Percentiles rank a stretch among this genome's conserved stretches.
Conservation (phyloP, 2,329 filamentous ascomycete genomes). For the Fusarium compactum region DNA sequence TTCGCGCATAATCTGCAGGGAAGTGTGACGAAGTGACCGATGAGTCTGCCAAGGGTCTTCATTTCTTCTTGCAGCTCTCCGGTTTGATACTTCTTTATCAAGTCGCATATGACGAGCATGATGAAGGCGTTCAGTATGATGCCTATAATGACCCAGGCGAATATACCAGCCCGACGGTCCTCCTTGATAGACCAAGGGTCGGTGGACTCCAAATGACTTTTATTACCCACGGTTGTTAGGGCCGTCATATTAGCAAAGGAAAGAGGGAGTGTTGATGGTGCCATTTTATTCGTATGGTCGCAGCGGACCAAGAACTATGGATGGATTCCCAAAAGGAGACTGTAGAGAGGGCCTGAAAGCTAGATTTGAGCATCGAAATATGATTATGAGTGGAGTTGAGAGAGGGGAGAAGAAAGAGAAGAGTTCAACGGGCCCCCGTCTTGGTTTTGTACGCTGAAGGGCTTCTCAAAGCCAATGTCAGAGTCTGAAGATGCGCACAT, state of each 20-base stretch:
- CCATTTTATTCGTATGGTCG: background rate
- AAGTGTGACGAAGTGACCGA: background rate
- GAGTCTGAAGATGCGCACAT: background rate
- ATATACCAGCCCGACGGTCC: conserved; percentile 1
- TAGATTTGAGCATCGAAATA: background rate
- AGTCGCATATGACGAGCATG: conserved; percentile 27
- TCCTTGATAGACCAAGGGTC: conserved; percentile 6
- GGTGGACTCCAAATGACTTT: background rate
- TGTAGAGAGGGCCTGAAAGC: background rate
- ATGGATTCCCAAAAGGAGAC: background rate
- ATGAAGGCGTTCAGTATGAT: conserved; percentile 17
- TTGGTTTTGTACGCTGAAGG: background rate
- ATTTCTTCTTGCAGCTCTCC: conserved; percentile 30
- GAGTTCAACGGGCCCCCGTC: background rate
- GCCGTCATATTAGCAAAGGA: background rate
- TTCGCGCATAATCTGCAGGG: conserved; percentile 16
- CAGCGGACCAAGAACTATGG: background rate
- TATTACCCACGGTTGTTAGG: background rate
- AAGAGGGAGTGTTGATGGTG: background rate
- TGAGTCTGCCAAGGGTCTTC: background rate
- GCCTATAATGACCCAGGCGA: conserved; percentile 21
- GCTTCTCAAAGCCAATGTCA: background rate
- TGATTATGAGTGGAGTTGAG: background rate
- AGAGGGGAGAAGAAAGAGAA: background rate
- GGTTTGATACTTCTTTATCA: conserved; percentile 19